A percentile compares a stretch with the other conserved stretches of the same genome.
Conservation (phyloP, 2,329 filamentous ascomycete genomes). For the Claviceps monticola region DNA sequence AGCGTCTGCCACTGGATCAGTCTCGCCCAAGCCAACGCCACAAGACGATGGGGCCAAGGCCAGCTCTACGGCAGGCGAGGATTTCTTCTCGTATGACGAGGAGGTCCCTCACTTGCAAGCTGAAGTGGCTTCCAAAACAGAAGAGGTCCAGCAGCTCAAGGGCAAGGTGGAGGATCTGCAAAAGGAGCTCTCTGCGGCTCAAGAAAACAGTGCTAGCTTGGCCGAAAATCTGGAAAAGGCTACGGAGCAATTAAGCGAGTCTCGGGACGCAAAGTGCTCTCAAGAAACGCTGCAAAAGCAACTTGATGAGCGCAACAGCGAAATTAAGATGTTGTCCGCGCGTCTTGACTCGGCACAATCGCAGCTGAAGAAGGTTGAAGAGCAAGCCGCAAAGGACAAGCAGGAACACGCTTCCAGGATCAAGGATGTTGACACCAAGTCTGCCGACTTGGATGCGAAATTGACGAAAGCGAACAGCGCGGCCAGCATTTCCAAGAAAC, state of each 20-base stretch:
- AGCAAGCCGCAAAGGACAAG: slow-evolving; percentile 20
- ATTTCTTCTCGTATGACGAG: slow-evolving; percentile 86
- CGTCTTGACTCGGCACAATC: slow-evolving; percentile 29
- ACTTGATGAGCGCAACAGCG: slow-evolving; percentile 31
- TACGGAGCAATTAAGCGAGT: slow-evolving; percentile 45
- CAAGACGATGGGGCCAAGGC: slow-evolving; percentile 16
- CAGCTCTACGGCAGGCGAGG: slow-evolving; percentile 35
- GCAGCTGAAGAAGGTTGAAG: slow-evolving; percentile 31
- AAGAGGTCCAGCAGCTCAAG: slow-evolving; percentile 58
- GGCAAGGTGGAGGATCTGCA: slow-evolving; percentile 54
- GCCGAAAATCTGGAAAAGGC: slow-evolving; percentile 53
- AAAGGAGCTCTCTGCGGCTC: slow-evolving; percentile 54
- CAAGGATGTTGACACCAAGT: slow-evolving; percentile 23
- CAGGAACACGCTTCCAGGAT: slow-evolving; percentile 18
- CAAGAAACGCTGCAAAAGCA: slow-evolving; percentile 35
- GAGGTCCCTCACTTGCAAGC: slow-evolving; percentile 72
- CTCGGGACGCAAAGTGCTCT: slow-evolving; percentile 24
- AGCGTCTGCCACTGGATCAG: slow-evolving; percentile 33
- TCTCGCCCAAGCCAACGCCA: slow-evolving; percentile 33
- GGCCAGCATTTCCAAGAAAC: slow-evolving; percentile 27
- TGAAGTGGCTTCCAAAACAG: slow-evolving; percentile 55
- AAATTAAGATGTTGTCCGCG: slow-evolving; percentile 37
- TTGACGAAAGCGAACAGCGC: slow-evolving; percentile 25
- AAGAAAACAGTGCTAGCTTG: slow-evolving; percentile 56
- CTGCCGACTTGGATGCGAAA: slow-evolving; percentile 26